phyloP scores from a whole-genome alignment of 2,329 filamentous ascomycete species.

The Phaeosphaeriaceae sp. region DNA sequence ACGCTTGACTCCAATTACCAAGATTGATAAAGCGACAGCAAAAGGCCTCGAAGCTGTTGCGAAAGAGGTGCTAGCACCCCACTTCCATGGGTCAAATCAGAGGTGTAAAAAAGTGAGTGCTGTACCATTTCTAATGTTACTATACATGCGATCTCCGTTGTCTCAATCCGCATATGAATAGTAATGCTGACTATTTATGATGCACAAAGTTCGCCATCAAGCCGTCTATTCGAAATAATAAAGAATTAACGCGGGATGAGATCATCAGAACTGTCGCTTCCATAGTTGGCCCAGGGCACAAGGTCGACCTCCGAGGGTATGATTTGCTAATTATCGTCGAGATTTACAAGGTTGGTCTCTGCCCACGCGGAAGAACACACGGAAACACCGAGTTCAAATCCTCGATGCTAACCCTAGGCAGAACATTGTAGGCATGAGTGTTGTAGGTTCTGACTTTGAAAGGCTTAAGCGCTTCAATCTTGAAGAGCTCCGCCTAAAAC shows the following conservation, averaged over 20 bases:
- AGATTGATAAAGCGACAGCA: slow-evolving; percentile 70
- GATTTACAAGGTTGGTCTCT: slow-evolving; percentile 72
- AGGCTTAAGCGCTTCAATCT: slow-evolving; percentile 78
- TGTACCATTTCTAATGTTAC: too few species aligned
- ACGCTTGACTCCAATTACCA: slow-evolving; percentile 65
- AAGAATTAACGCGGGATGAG: slow-evolving; percentile 67
- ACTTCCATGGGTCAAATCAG: slow-evolving; percentile 64
- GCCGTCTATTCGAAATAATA: slow-evolving; percentile 77
- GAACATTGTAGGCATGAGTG: slow-evolving; percentile 79
- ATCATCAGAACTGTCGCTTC: slow-evolving; percentile 75
- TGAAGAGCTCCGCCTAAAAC: slow-evolving; percentile 70
- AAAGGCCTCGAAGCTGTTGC: slow-evolving; percentile 71
- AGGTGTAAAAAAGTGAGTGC: slow-evolving; percentile 59
- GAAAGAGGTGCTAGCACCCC: slow-evolving; percentile 64
- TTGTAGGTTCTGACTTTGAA: slow-evolving; percentile 77
- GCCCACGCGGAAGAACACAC: slow-evolving; percentile 13
- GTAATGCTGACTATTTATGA: slow-evolving; percentile 22
- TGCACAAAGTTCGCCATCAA: slow-evolving; percentile 79
- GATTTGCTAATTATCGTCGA: slow-evolving; percentile 82
- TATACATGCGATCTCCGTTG: too few species aligned
- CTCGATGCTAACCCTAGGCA: slow-evolving; percentile 47
- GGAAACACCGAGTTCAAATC: slow-evolving; percentile 3
- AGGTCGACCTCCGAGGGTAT: slow-evolving; percentile 77
- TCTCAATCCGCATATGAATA: background rate
- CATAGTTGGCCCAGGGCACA: slow-evolving; percentile 70